Percentiles rank a stretch among this genome's conserved stretches.
phyloP scores from a whole-genome alignment of 371 early-diverging fungal species.

The Mortierella polycephala region DNA sequence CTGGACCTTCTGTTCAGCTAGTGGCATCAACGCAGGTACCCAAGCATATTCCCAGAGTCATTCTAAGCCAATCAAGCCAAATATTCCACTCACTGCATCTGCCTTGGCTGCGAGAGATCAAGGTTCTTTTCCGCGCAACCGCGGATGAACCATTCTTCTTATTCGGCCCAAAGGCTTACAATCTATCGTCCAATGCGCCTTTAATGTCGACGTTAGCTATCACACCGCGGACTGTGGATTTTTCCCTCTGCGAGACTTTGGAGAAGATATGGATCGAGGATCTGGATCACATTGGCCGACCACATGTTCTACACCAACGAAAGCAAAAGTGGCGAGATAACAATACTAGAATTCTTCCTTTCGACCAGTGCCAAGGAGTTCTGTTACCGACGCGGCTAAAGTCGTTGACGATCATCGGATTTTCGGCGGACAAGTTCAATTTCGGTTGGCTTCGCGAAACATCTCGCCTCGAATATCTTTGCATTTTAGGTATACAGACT shows the following conservation, averaged over 20 bases:
- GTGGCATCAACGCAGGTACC: constrained; percentile 14
- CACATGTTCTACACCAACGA: constrained; percentile 8
- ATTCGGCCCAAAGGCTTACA: background rate
- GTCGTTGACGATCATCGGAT: constrained; percentile 12
- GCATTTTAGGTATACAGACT: constrained; percentile 9
- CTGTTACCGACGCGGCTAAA: constrained; percentile 10
- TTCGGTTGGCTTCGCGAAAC: constrained; percentile 19
- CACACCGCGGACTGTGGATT: constrained; percentile 3
- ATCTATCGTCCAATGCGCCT: background rate
- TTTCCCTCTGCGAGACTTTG: constrained; percentile 12
- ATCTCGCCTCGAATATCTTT: constrained; percentile 10
- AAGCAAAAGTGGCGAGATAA: background rate
- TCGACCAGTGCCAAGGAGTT: constrained; percentile 15
- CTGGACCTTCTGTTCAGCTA: background rate
- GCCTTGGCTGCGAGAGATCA: constrained; percentile 19
- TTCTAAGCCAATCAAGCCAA: constrained; percentile 5
- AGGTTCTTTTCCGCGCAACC: constrained; percentile 12
- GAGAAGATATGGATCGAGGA: constrained; percentile 23
- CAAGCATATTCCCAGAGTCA: background rate
- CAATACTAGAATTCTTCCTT: background rate
- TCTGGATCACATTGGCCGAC: constrained; percentile 6
- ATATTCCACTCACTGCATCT: constrained; percentile 1
- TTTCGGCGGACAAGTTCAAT: constrained; percentile 23
- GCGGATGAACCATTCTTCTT: background rate
- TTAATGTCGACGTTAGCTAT: background rate